Evolutionary conservation across 2,329 filamentous ascomycete species (phyloP).

Genomic region (Cladosporium sp.): DNA sequence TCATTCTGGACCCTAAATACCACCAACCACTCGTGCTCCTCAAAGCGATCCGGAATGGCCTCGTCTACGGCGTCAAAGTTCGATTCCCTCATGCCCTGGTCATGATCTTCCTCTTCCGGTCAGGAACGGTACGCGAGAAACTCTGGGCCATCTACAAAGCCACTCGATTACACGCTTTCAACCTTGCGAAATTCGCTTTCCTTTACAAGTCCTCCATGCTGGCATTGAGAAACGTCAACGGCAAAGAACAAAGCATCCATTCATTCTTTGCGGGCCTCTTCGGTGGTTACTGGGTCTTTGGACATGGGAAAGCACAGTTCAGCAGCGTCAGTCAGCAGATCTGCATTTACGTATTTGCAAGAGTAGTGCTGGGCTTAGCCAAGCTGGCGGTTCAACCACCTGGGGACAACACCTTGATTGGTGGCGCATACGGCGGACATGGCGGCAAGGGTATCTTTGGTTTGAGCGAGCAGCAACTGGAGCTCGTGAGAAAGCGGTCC

Average conservation of each 20-base stretch:
- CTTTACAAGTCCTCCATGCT: slow-evolving; percentile 85
- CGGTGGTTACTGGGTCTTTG: slow-evolving; percentile 91
- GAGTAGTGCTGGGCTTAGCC: slow-evolving; percentile 77
- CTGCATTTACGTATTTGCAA: slow-evolving; percentile 93
- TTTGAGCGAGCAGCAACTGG: slow-evolving; percentile 33
- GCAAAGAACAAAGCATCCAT: slow-evolving; percentile 67
- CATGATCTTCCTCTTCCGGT: slow-evolving; percentile 96
- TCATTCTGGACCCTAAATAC: slow-evolving; percentile 76
- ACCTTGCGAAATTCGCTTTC: slow-evolving; percentile 83
- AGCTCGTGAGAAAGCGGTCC: slow-evolving; percentile 53
- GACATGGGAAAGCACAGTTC: slow-evolving; percentile 57
- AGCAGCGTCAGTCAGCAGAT: slow-evolving; percentile 91
- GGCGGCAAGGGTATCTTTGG: slow-evolving; percentile 38
- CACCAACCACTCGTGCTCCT: slow-evolving; percentile 77
- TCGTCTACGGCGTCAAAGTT: slow-evolving; percentile 94
- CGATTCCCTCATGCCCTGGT: slow-evolving; percentile 97
- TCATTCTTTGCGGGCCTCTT: slow-evolving; percentile 79
- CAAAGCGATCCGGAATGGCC: slow-evolving; percentile 93
- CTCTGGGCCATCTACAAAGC: slow-evolving; percentile 70
- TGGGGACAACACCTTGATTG: slow-evolving; percentile 32
- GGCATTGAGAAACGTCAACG: slow-evolving; percentile 52
- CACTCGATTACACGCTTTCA: slow-evolving; percentile 82
- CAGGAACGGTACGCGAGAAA: slow-evolving; percentile 75
- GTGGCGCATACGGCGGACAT: slow-evolving; percentile 32
- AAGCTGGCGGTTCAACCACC: slow-evolving; percentile 68